These are phyloP conservation scores for Penicillium concentricum DNA, from an alignment of 2,329 filamentous ascomycete genomes.

Conservation along the genomic window DNA sequence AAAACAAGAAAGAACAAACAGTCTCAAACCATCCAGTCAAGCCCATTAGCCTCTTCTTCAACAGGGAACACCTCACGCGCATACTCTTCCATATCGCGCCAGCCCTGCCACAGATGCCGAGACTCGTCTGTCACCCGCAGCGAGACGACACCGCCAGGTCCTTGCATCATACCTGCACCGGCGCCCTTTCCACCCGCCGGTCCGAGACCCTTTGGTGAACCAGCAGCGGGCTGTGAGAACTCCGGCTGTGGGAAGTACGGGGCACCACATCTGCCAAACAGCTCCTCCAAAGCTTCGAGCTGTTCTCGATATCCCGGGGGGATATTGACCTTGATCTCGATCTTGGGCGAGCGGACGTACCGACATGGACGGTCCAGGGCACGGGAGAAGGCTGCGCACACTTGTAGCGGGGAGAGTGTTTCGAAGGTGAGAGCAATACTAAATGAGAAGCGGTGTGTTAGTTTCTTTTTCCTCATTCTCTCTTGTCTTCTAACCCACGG, in stretches of 20 bases:
- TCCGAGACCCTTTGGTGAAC: slow-evolving; percentile 39
- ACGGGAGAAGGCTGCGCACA: slow-evolving; percentile 74
- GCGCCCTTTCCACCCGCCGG: slow-evolving; percentile 41
- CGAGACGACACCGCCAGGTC: slow-evolving; percentile 57
- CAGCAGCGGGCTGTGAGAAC: slow-evolving; percentile 42
- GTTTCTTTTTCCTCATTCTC: neutral
- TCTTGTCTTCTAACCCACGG: neutral
- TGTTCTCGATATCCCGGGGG: slow-evolving; percentile 87
- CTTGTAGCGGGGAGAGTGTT: slow-evolving; percentile 78
- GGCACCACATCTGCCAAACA: slow-evolving; percentile 59
- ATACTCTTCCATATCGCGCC: slow-evolving; percentile 88
- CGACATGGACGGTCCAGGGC: slow-evolving; percentile 75
- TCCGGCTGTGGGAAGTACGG: slow-evolving; percentile 65
- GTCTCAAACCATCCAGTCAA: slow-evolving; percentile 76
- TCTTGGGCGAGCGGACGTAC: slow-evolving; percentile 70
- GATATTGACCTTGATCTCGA: slow-evolving; percentile 81
- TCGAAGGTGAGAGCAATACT: slow-evolving; percentile 90
- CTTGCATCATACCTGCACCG: slow-evolving; percentile 48
- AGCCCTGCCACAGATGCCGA: slow-evolving; percentile 84
- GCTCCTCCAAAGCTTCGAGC: slow-evolving; percentile 64
- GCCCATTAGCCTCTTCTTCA: slow-evolving; percentile 89
- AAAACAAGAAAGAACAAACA: neutral
- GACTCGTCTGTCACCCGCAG: slow-evolving; percentile 72
- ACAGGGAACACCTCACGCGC: slow-evolving; percentile 90
- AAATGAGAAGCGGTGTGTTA: slow-evolving; percentile 7